phyloP scores from a whole-genome alignment of 2,329 filamentous ascomycete genomes.

The Fusarium sp. region DNA sequence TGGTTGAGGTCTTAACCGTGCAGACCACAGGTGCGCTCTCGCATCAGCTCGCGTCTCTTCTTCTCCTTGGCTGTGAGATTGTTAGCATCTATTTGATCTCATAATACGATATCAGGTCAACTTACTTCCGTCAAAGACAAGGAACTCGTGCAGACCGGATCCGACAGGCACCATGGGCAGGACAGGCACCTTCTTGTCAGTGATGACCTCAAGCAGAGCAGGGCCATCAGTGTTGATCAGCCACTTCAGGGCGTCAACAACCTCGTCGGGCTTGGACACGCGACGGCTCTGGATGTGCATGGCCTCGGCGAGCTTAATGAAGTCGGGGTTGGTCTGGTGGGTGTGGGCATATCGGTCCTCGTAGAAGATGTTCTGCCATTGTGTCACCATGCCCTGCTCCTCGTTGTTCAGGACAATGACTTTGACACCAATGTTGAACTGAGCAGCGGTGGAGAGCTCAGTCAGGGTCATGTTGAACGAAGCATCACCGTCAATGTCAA shows the following conservation, averaged over 20 bases:
- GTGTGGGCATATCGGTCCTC: conserved; percentile 93
- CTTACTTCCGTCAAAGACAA: conserved; percentile 58
- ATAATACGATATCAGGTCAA: background rate
- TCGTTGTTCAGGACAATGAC: conserved; percentile 95
- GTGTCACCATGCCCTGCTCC: conserved; percentile 98
- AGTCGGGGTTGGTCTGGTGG: conserved; percentile 95
- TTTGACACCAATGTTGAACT: conserved; percentile 98
- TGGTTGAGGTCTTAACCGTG: conserved; percentile 48
- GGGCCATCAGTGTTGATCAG: conserved; percentile 91
- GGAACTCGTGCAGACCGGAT: conserved; percentile 89
- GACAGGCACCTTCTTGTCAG: conserved; percentile 93
- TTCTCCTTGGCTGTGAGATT: conserved; percentile 71
- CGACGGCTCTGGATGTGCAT: conserved; percentile 87
- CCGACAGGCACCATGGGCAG: conserved; percentile 96
- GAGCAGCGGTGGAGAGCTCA: conserved; percentile 90
- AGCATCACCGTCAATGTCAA: conserved; percentile 98
- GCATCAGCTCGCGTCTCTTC: conserved; percentile 74
- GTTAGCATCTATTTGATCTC: conserved; percentile 49
- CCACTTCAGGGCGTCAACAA: conserved; percentile 85
- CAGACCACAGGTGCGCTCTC: conserved; percentile 67
- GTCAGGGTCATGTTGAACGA: conserved; percentile 99
- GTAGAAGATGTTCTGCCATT: conserved; percentile 98
- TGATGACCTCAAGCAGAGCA: conserved; percentile 90
- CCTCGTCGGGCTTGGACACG: conserved; percentile 79
- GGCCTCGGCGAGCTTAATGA: conserved; percentile 90